These are phyloP conservation scores for Lycium ferocissimum DNA, from an alignment of 257 asterid genomes.

Conservation along the genomic window DNA sequence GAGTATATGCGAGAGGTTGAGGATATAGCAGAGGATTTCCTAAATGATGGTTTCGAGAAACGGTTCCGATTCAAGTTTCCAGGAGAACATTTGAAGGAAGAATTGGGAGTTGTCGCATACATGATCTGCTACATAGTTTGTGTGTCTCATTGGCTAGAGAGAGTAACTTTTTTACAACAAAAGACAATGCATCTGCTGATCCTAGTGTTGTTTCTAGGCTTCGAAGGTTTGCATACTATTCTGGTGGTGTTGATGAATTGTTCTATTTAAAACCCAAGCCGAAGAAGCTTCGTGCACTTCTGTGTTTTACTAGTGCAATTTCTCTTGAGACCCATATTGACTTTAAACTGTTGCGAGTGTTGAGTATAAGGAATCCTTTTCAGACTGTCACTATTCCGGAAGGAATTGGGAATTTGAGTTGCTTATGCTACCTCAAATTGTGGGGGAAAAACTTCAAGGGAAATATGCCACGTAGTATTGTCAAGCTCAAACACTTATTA, in stretches of 20 bases:
- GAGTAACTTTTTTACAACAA: not conserved
- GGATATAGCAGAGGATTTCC: not conserved
- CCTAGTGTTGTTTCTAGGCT: no score
- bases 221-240: not conserved
- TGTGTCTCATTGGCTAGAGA: not conserved
- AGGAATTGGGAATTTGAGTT: conserved; percentile 27
- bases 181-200: not conserved
- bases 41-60: not conserved
- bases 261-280: not conserved
- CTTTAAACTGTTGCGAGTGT: conserved; percentile 12
- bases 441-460: not conserved
- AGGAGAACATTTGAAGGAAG: not conserved
- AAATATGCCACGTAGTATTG: not conserved
- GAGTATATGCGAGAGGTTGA: not conserved
- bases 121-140: no score
- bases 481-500: conserved; percentile 24
- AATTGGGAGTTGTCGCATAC: no score
- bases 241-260: not conserved
- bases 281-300: not conserved
- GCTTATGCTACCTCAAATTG: conserved; percentile 16
- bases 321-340: not conserved
- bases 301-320: not conserved
- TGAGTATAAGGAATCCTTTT: not conserved
- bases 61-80: not conserved
- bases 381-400: not conserved